Evolutionary conservation across 1,139 yeast species (phyloP).

Genomic region (Hemisphaericaspora subhashii): DNA sequence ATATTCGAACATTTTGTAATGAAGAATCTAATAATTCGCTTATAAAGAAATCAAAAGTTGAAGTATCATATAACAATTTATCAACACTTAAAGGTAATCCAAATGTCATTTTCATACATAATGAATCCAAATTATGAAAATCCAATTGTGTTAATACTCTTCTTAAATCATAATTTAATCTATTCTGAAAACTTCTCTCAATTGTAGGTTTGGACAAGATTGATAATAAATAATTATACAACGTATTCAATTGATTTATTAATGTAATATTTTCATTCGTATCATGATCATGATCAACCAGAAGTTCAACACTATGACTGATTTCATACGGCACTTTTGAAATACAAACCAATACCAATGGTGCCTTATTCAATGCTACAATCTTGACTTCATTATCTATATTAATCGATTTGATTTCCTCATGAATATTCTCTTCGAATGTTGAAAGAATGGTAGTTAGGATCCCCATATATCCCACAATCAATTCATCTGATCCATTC

Average conservation of each 20-base stretch:
- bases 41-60: constrained; percentile 28
- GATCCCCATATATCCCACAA: constrained; percentile 74
- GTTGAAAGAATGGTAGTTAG: constrained; percentile 67
- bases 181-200: constrained; percentile 60
- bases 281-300: too few relatives aligned
- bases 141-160: constrained; percentile 71
- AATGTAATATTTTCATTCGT: constrained; percentile 41
- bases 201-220: constrained; percentile 78
- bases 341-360: constrained; percentile 74
- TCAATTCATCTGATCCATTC: constrained; percentile 70
- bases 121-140: constrained; percentile 60
- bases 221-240: constrained; percentile 78
- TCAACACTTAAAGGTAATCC: constrained; percentile 18
- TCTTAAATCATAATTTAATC: constrained; percentile 82
- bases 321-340: constrained; percentile 48
- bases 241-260: constrained; percentile 64
- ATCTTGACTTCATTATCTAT: constrained; percentile 46
- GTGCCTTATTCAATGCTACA: constrained; percentile 62
- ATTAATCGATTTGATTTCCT: constrained; percentile 28
- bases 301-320: too few relatives aligned
- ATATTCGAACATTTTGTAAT: constrained; percentile 31
- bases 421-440: constrained; percentile 46
- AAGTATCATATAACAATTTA: constrained; percentile 8
- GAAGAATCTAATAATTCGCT: constrained; percentile 29
- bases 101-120: constrained; percentile 55